Percentiles rank a stretch among this genome's conserved stretches.
Conservation (phyloP, 1,284 basidiomycete species). For the Apiotrichum veenhuisii region DNA sequence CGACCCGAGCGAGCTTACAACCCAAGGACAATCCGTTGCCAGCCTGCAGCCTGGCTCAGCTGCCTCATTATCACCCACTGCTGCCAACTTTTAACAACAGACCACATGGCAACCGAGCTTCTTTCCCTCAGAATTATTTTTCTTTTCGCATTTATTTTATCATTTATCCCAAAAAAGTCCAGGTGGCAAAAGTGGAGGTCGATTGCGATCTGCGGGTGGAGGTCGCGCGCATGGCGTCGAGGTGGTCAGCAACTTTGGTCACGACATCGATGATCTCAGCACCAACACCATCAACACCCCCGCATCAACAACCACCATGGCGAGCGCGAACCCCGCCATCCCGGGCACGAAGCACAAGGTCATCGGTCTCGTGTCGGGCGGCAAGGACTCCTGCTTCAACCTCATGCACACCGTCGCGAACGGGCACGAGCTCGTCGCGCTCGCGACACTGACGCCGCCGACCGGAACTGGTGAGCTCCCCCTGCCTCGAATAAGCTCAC, state of each 20-base stretch:
- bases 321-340: conserved; percentile 2
- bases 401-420: conserved; percentile 82
- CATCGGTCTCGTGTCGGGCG: conserved; percentile 90
- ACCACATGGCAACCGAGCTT: too few species aligned
- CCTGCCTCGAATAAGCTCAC: background rate
- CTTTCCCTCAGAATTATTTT: too few species aligned
- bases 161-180: too few species aligned
- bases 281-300: background rate
- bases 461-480: conserved; percentile 68
- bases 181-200: background rate
- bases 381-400: conserved; percentile 98
- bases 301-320: background rate
- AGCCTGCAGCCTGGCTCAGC: too few species aligned
- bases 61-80: too few species aligned
- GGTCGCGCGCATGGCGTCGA: too few species aligned
- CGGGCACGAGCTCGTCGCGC: conserved; percentile 81
- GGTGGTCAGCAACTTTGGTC: too few species aligned
- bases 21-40: too few species aligned
- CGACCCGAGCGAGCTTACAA: too few species aligned
- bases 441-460: conserved; percentile 81
- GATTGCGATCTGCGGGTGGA: too few species aligned
- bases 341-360: conserved; percentile 59
- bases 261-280: background rate
- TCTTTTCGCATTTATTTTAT: too few species aligned
- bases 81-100: too few species aligned